phyloP scores from a whole-genome alignment of 2,329 filamentous ascomycete species.

The Gliomastix tumulicola region DNA sequence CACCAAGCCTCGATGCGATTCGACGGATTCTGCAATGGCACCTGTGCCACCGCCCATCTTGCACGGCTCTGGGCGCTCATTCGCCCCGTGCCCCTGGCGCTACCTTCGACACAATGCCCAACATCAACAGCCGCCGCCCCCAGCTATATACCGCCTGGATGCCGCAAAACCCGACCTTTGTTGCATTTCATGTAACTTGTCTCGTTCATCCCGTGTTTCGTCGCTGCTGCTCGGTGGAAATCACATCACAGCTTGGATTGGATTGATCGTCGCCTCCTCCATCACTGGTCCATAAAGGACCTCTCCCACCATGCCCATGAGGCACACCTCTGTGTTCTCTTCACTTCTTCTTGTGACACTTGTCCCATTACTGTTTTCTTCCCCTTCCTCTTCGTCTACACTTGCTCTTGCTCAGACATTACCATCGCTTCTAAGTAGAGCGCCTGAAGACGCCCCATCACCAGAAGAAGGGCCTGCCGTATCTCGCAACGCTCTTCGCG shows the following conservation, averaged over 20 bases:
- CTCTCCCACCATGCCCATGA: constrained; percentile 30
- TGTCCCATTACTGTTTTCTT: too few species aligned
- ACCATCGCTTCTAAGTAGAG: too few species aligned
- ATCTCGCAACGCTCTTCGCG: constrained; percentile 50
- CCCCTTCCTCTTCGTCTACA: neutral
- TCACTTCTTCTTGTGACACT: constrained; percentile 11
- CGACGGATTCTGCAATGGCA: too few species aligned
- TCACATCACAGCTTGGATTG: constrained; percentile 17
- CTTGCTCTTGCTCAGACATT: too few species aligned
- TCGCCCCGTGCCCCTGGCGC: constrained; percentile 17
- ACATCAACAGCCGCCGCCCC: constrained; percentile 47
- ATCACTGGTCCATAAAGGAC: constrained; percentile 17
- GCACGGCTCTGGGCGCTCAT: too few species aligned
- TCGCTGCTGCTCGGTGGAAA: constrained; percentile 33
- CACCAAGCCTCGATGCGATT: too few species aligned
- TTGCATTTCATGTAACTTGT: too few species aligned
- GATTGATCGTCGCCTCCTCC: constrained; percentile 13
- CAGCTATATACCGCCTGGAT: too few species aligned
- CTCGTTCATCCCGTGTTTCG: constrained; percentile 42
- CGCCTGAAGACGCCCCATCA: constrained; percentile 52
- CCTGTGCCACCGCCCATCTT: constrained; percentile 8
- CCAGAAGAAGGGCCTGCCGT: constrained; percentile 54
- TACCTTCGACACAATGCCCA: constrained; percentile 28
- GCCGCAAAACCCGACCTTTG: too few species aligned
- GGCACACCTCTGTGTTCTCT: constrained; percentile 18